Conservation (phyloP, 805 yeast species). For the Wickerhamomyces bovis region DNA sequence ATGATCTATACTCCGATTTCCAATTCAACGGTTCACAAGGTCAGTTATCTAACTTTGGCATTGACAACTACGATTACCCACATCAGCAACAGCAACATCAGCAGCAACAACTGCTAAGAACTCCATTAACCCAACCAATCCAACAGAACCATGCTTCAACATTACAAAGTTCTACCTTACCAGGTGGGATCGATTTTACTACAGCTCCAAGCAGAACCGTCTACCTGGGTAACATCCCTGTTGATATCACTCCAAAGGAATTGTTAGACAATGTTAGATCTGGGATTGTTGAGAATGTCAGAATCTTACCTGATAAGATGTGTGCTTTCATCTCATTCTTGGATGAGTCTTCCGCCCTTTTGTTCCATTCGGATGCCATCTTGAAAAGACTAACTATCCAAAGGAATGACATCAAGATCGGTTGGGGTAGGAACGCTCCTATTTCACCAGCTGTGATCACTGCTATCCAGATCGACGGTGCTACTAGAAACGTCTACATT, state of each 20-base stretch:
- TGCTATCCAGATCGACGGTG: slow-evolving; percentile 78
- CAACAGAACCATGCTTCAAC: not conserved
- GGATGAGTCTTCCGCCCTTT: slow-evolving; percentile 81
- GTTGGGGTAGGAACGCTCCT: slow-evolving; percentile 86
- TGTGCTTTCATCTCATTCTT: slow-evolving; percentile 89
- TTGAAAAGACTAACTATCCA: slow-evolving; percentile 74
- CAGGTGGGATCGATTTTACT: slow-evolving; percentile 24
- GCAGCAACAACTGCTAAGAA: not conserved
- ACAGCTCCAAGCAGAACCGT: slow-evolving; percentile 78
- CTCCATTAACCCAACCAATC: not conserved
- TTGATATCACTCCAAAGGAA: slow-evolving; percentile 73
- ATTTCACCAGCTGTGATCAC: slow-evolving; percentile 69
- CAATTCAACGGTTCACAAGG: not conserved
- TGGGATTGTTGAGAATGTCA: slow-evolving; percentile 78
- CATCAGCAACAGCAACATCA: not conserved
- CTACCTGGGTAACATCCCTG: slow-evolving; percentile 82
- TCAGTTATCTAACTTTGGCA: not conserved
- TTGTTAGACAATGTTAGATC: slow-evolving; percentile 85
- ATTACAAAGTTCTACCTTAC: not conserved
- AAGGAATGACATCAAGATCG: slow-evolving; percentile 77
- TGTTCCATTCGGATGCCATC: slow-evolving; percentile 91
- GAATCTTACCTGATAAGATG: slow-evolving; percentile 73
- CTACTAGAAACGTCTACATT: slow-evolving; percentile 89
- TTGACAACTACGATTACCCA: not conserved
- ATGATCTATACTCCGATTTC: slow-evolving; percentile 4